Percentiles rank a stretch among this genome's conserved stretches.
Evolutionary conservation across 495 filamentous ascomycete genomes (phyloP).

Genomic region (Podospora appendiculata): DNA sequence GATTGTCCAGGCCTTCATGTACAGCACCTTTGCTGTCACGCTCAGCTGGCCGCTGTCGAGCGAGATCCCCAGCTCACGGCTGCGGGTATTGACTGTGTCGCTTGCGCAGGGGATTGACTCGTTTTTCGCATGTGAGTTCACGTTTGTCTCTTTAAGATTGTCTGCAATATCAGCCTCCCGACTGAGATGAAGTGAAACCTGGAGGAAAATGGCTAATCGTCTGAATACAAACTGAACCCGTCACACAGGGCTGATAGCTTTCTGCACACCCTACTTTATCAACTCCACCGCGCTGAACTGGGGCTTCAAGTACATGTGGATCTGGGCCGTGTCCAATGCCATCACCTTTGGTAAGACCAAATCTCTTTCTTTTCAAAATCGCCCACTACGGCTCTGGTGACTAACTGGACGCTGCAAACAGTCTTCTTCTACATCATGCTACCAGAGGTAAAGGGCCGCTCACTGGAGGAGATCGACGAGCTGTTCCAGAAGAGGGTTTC

Average conservation of each 20-base stretch:
- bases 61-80: conserved; percentile 3
- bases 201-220: background rate
- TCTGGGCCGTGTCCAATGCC: conserved; percentile 1
- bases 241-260: conserved; percentile 1
- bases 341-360: conserved; percentile 1
- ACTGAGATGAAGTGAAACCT: background rate
- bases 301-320: background rate
- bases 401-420: conserved; percentile 12
- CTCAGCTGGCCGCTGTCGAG: conserved; percentile 1
- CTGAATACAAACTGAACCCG: no score
- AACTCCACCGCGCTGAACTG: conserved; percentile 6
- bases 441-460: conserved; percentile 44
- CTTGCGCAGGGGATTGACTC: background rate
- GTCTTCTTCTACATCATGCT: conserved; percentile 40
- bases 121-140: background rate
- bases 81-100: background rate
- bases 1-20: conserved; percentile 13
- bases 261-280: conserved; percentile 19
- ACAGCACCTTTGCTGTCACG: conserved; percentile 4
- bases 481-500: conserved; percentile 20
- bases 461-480: conserved; percentile 46
- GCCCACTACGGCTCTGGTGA: background rate
- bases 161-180: no score
- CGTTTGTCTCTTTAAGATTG: background rate
- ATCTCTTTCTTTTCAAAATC: background rate